Base-by-base conservation (phyloP, 176 grass and related monocot genomes). In the Avena sativa region DNA sequence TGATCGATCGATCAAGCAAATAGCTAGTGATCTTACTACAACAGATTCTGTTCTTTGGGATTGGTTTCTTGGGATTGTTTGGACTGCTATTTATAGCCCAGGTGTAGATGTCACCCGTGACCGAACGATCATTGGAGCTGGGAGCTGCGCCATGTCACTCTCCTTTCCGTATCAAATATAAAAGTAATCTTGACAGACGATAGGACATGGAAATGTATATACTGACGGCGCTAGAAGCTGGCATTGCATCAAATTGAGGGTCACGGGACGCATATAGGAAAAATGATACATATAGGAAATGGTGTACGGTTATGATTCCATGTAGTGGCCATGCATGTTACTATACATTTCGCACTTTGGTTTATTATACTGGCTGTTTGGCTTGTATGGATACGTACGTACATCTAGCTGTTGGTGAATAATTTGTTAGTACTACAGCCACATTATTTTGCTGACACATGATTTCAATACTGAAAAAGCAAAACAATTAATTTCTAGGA, bases 1-100 rank as follows among this genome's bases (percentile, higher is more conserved):
- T 12, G 12, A 51, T 51, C 49, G 2, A 13, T 2, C 34, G 1
- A 10, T 4, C 9, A 0, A 48, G 46, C 46, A 3, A 34, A 21
- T 60, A 21, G 10, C 34, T 71, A 46, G 43, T 23, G 19, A 61
- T 61, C 8, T 72, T 10, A 17, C 9, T 38, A 38, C 70, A 11
- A 43, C 12, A 5, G 17, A 9, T 5, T 38, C 23, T 48, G 70
- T 73, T 14, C 12, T 12, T 74, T 49, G 43, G 44, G 58, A n/a
- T 60, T 8, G 58, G n/a, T 60, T 60, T 60, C 20, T 11, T 21
- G 9, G 32, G 58, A 20, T 61, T 3, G 58, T 61, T 61, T 61
- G 20, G 8, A 3, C 8, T 61, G 58, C 3, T 61, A 61, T 61
- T 61, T 85, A 85, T 85, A 85, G 46, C 46, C 59, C 17, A 10